phyloP scores from a whole-genome alignment of 2,329 filamentous ascomycete genomes.

The Plectosphaerella sp. region DNA sequence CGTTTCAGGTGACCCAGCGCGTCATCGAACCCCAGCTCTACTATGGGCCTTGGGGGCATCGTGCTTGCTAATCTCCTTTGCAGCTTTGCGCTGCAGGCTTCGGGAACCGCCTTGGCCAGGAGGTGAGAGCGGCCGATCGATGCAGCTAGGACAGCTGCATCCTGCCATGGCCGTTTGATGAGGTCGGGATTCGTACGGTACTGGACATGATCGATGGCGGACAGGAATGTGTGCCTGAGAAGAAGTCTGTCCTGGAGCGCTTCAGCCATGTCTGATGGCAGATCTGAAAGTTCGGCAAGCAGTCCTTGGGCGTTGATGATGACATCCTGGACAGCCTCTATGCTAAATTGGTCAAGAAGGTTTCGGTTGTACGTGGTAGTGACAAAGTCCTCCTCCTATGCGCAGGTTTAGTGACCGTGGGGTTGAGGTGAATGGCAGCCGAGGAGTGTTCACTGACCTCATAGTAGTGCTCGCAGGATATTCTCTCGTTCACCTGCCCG shows the following conservation, averaged over 20 bases:
- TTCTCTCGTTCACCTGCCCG: conserved; percentile 69
- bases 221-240: conserved; percentile 61
- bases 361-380: conserved; percentile 83
- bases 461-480: conserved; percentile 83
- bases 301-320: conserved; percentile 52
- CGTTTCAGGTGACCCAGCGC: conserved; percentile 66
- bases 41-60: conserved; percentile 86
- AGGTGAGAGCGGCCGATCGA: conserved; percentile 54
- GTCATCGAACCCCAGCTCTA: conserved; percentile 68
- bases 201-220: conserved; percentile 44
- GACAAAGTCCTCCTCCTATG: conserved; percentile 93
- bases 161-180: conserved; percentile 47
- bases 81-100: conserved; percentile 85
- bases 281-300: conserved; percentile 36
- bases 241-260: conserved; percentile 63
- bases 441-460: conserved; percentile 52
- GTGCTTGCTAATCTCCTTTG: conserved; percentile 91
- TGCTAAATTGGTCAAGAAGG: conserved; percentile 62
- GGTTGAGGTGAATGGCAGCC: no score
- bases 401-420: not conserved
- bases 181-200: conserved; percentile 39
- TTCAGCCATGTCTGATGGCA: conserved; percentile 34
- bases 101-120: conserved; percentile 61
- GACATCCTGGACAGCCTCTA: conserved; percentile 48
- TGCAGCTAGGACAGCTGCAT: conserved; percentile 46